Evolutionary conservation across 1,284 basidiomycete genomes (phyloP).

Genomic region (Mycena citricolor): DNA sequence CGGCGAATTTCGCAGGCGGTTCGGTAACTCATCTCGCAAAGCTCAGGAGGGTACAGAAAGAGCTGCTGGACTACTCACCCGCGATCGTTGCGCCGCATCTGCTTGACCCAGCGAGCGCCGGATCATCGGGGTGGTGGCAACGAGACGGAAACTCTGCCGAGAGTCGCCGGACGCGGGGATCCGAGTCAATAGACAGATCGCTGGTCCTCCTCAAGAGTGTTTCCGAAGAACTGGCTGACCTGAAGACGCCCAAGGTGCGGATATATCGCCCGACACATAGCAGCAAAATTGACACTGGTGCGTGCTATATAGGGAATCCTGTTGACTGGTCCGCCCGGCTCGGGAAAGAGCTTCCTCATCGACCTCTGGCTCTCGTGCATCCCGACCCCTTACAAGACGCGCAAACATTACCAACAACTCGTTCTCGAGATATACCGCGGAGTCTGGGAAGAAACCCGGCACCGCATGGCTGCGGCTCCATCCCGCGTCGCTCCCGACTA

Average conservation of each 20-base stretch:
- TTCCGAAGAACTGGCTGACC: conserved; percentile 56
- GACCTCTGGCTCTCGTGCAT: conserved; percentile 65
- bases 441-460: conserved; percentile 57
- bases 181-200: conserved; percentile 21
- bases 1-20: neutral
- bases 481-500: conserved; percentile 7
- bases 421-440: conserved; percentile 67
- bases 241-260: conserved; percentile 57
- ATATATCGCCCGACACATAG: neutral
- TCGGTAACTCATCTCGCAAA: conserved; percentile 23
- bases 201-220: conserved; percentile 56
- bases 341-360: conserved; percentile 72
- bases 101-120: conserved; percentile 20
- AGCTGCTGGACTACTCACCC: conserved; percentile 51
- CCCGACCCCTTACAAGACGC: conserved; percentile 58
- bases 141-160: conserved; percentile 19
- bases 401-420: conserved; percentile 70
- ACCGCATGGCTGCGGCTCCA: conserved; percentile 37
- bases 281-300: neutral
- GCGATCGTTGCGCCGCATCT: conserved; percentile 37
- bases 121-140: conserved; percentile 17
- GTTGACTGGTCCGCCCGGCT: conserved; percentile 76
- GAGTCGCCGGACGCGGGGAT: conserved; percentile 19
- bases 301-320: conserved; percentile 58
- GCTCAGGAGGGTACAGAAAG: conserved; percentile 48